These are phyloP conservation scores for Verbascum thapsus DNA, from an alignment of 257 asterid genomes.

Conservation along the genomic window DNA sequence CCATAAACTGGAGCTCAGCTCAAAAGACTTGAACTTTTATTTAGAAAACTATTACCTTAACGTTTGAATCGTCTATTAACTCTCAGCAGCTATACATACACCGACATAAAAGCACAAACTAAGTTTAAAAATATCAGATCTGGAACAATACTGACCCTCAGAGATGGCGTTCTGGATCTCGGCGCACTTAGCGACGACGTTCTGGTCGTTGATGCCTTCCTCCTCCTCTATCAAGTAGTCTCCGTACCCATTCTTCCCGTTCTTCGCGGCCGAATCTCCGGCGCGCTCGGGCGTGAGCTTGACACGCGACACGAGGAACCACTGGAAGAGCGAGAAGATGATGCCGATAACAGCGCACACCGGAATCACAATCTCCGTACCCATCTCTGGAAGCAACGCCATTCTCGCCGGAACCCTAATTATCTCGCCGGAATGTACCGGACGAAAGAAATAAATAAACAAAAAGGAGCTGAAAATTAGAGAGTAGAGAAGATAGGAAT, in stretches of 20 bases:
- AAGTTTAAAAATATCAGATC: conserved; percentile 35
- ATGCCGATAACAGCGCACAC: conserved; percentile 72
- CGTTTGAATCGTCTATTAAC: too few relatives aligned
- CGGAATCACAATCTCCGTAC: conserved; percentile 70
- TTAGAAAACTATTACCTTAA: neutral
- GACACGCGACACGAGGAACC: conserved; percentile 76
- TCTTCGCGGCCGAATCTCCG: conserved; percentile 32
- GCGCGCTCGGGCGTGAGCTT: conserved; percentile 50
- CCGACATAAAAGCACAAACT: conserved; percentile 1
- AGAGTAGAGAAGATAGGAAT: neutral
- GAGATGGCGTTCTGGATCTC: conserved; percentile 85
- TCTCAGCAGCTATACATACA: conserved; percentile 9
- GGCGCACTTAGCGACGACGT: conserved; percentile 80
- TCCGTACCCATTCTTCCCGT: conserved; percentile 57
- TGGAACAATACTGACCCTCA: conserved; percentile 57
- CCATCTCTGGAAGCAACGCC: conserved; percentile 74
- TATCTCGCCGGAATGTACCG: conserved; percentile 32
- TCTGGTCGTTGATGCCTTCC: conserved; percentile 69
- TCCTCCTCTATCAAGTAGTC: conserved; percentile 83
- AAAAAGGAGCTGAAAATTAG: neutral
- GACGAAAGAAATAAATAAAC: neutral
- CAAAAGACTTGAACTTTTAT: neutral
- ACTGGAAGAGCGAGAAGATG: conserved; percentile 68
- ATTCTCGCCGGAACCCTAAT: conserved; percentile 36
- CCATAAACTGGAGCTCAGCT: neutral